phyloP scores from a whole-genome alignment of 164 flowering plant species.

The Macadamia tetraphylla region DNA sequence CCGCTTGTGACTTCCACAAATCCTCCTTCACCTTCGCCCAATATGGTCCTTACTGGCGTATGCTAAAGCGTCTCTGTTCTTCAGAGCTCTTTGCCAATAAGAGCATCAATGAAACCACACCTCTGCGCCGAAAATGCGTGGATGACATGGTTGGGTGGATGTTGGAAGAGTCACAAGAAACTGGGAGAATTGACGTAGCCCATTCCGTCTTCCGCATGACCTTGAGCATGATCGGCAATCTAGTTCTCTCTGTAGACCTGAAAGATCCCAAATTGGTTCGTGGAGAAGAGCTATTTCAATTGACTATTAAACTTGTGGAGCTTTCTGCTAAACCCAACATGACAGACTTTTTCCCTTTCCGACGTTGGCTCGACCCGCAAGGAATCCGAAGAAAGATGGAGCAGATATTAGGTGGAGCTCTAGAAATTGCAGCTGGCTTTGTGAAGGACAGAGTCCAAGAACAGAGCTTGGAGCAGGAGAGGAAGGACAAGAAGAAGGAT shows the following conservation, averaged over 20 bases:
- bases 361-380: conserved; percentile 21
- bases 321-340: conserved; percentile 19
- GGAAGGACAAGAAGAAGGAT: conserved; percentile 4
- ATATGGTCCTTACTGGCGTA: conserved; percentile 22
- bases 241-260: conserved; percentile 20
- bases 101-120: conserved; percentile 12
- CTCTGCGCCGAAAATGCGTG: conserved; percentile 11
- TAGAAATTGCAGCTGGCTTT: conserved; percentile 13
- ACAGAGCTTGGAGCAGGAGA: neutral
- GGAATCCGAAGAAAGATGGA: conserved; percentile 16
- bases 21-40: conserved; percentile 8
- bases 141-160: conserved; percentile 16
- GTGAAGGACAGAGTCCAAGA: conserved; percentile 9
- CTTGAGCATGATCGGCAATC: conserved; percentile 23
- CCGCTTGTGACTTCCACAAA: conserved; percentile 1
- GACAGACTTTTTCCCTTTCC: conserved; percentile 22
- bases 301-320: conserved; percentile 6
- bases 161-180: conserved; percentile 6
- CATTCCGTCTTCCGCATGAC: conserved; percentile 17
- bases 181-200: conserved; percentile 7
- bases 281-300: neutral
- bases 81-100: conserved; percentile 16
- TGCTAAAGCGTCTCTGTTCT: conserved; percentile 12
- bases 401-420: conserved; percentile 1
- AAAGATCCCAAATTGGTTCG: conserved; percentile 10